These are phyloP conservation scores for Fusarium luffae DNA, from an alignment of 2,329 filamentous ascomycete genomes.

Conservation along the genomic window DNA sequence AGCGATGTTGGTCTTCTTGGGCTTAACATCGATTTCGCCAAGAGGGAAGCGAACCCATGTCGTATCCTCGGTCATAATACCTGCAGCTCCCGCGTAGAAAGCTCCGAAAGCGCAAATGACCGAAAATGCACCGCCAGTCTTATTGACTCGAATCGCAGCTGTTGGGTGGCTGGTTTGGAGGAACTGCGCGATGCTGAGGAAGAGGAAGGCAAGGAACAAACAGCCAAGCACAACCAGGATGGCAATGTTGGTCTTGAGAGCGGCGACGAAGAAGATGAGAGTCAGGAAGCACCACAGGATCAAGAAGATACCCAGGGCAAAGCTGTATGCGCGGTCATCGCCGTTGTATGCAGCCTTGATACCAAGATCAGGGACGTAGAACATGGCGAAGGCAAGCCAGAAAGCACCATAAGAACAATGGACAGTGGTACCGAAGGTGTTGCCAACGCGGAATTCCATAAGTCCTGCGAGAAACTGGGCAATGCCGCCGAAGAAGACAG, in stretches of 20 bases:
- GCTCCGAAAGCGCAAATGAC: conserved; percentile 52
- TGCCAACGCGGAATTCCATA: conserved; percentile 63
- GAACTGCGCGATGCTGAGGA: conserved; percentile 69
- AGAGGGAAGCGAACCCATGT: conserved; percentile 56
- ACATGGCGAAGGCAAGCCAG: conserved; percentile 70
- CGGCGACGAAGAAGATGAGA: conserved; percentile 64
- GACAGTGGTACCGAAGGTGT: conserved; percentile 71
- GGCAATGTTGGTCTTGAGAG: conserved; percentile 67
- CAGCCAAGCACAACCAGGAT: conserved; percentile 69
- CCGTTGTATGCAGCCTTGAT: conserved; percentile 59
- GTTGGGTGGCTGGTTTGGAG: conserved; percentile 51
- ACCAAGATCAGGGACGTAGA: conserved; percentile 62
- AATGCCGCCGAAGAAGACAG: conserved; percentile 68
- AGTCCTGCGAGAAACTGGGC: conserved; percentile 77
- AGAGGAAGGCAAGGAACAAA: conserved; percentile 67
- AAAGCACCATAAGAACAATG: conserved; percentile 71
- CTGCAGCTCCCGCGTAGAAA: conserved; percentile 55
- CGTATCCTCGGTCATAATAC: conserved; percentile 55
- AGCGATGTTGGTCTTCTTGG: conserved; percentile 41
- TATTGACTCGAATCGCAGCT: conserved; percentile 58
- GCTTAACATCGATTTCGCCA: conserved; percentile 48
- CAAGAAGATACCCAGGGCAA: conserved; percentile 67
- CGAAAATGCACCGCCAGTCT: conserved; percentile 53
- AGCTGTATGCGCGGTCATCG: conserved; percentile 55
- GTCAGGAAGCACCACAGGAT: conserved; percentile 71